phyloP scores from a whole-genome alignment of 192 early-diverging fungal genomes.

The Podochytrium sp. region DNA sequence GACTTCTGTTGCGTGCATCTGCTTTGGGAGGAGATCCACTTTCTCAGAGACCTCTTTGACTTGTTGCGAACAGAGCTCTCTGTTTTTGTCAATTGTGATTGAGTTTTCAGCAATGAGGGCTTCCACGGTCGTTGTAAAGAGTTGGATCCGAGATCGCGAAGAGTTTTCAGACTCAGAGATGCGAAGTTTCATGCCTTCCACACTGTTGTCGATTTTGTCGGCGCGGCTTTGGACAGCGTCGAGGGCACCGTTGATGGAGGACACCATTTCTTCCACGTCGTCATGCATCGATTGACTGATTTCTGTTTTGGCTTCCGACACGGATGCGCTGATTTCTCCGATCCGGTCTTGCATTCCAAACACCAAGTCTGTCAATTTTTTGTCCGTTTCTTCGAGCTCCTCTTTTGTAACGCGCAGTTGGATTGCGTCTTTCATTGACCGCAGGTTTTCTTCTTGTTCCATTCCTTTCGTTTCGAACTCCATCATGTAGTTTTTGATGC shows the following conservation, averaged over 20 bases:
- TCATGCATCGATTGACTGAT: constrained; percentile 37
- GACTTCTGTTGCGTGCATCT: constrained; percentile 15
- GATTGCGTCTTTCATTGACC: constrained; percentile 24
- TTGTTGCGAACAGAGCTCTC: constrained; percentile 14
- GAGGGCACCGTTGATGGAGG: constrained; percentile 34
- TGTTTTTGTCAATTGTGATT: constrained; percentile 3
- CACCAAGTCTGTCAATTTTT: constrained; percentile 9
- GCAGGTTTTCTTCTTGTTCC: constrained; percentile 15
- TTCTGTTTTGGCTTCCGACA: constrained; percentile 28
- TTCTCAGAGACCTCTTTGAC: constrained; percentile 19
- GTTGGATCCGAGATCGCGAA: constrained; percentile 16
- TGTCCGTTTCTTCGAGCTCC: constrained; percentile 34
- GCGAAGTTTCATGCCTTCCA: constrained; percentile 34
- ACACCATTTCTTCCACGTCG: constrained; percentile 39
- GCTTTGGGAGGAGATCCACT: constrained; percentile 28
- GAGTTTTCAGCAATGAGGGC: constrained; percentile 20
- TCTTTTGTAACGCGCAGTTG: constrained; percentile 10
- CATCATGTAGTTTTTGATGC: constrained; percentile 32
- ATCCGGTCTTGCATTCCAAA: constrained; percentile 15
- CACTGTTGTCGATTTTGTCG: constrained; percentile 30
- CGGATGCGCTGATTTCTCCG: constrained; percentile 11
- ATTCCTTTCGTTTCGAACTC: constrained; percentile 14
- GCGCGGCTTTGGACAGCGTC: constrained; percentile 29
- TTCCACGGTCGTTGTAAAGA: constrained; percentile 24
- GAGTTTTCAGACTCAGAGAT: constrained; percentile 33